Base-by-base conservation (phyloP, 2,329 filamentous ascomycete species). In the Phyllosticta citriasiana region DNA sequence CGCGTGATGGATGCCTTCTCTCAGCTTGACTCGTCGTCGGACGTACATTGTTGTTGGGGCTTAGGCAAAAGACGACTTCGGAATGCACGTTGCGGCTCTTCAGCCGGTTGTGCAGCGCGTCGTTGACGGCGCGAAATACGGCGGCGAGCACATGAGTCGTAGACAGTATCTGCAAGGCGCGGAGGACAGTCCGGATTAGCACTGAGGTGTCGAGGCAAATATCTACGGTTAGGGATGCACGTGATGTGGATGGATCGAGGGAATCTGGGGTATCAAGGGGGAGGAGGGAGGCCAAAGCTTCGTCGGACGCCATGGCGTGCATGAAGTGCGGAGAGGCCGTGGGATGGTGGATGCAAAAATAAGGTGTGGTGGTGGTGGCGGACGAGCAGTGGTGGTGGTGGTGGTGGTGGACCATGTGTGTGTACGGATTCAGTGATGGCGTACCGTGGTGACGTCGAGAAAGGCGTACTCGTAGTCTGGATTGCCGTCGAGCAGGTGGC, bases 391-490 rank as follows among this genome's bases (percentile, higher is more conserved):
- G 16, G 33, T 40, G 33, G 33, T 12, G 10, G 33, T 40, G 33
- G 33, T 10, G 6, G 33, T 40, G 33, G 33, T 40, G 33, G 33
- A 40, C 3, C 19, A 14, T n/a, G 40, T 14, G 14, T 40, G 35
- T 10, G 35, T 12, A 22, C 3, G 40, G n/a, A 25, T 14, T 30
- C 24, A 25, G 19, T 22, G 19, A 53, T 47, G 33, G 63, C 70
- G 61, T 80, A 92, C 87, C 72, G 89, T 84, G 54, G 84, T 85
- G 22, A 91, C 91, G 76, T 99, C 93, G 55, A 99, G 83, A 66
- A 99, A 88, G 35, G 92, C 91, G 79, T 97, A 97, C 74, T 97
- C 91, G 68, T 92, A 97, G 8, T 87, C 86, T 10, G 84, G 70
- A 71, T 97, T 96, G 58, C 89, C 88, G 5, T 84, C 82, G n/a